Conservation (phyloP, 495 filamentous ascomycete species). For the Cenococcum geophilum region DNA sequence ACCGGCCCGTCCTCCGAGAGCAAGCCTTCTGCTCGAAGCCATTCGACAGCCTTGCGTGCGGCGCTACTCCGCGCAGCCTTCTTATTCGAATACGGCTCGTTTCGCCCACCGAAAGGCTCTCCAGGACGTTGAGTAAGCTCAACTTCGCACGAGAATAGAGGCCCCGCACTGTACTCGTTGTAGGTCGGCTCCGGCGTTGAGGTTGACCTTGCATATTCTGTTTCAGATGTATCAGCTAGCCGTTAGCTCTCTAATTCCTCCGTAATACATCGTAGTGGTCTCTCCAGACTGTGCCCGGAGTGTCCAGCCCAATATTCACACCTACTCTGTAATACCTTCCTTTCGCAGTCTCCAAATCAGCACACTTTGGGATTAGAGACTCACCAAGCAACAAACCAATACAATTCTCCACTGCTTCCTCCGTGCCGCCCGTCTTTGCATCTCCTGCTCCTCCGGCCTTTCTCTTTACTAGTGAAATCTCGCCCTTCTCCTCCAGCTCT, state of each 20-base stretch:
- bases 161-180: conserved; percentile 14
- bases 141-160: conserved; percentile 24
- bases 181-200: conserved; percentile 13
- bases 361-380: conserved; percentile 4
- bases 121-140: conserved; percentile 10
- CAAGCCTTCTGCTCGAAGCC: conserved; percentile 24
- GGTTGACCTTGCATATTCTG: conserved; percentile 21
- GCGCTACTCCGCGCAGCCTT: conserved; percentile 29
- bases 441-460: conserved; percentile 2
- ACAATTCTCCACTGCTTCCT: conserved; percentile 11
- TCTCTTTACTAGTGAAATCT: conserved; percentile 9
- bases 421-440: background rate
- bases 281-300: too few species aligned
- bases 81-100: conserved; percentile 18
- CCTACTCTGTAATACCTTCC: too few species aligned
- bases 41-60: conserved; percentile 30
- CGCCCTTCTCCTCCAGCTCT: conserved; percentile 8
- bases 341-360: background rate
- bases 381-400: conserved; percentile 22
- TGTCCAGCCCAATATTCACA: too few species aligned
- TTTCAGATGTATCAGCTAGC: background rate
- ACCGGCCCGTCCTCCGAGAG: conserved; percentile 14
- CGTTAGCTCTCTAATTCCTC: too few species aligned
- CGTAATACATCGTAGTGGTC: too few species aligned
- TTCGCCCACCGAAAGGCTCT: conserved; percentile 26